A percentile compares a stretch with the other conserved stretches of the same genome.
phyloP scores from a whole-genome alignment of 371 early-diverging fungal genomes.

The Mortierella sp. region DNA sequence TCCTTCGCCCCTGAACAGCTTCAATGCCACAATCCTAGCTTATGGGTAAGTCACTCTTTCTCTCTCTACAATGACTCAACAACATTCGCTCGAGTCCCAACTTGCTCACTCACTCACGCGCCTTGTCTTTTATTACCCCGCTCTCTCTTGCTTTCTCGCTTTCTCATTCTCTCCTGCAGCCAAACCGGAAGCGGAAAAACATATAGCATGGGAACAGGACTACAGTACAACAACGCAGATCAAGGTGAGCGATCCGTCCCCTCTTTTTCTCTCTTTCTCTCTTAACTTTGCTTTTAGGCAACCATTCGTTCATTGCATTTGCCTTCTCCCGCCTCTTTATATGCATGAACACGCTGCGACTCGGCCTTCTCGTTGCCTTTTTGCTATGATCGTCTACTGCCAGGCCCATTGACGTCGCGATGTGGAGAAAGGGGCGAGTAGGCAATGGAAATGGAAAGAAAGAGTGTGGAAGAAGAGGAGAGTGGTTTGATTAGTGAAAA shows the following conservation, averaged over 20 bases:
- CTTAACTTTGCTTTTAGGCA: neutral
- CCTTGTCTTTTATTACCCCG: too few relatives aligned
- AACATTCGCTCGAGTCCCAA: neutral
- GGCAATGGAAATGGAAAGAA: too few relatives aligned
- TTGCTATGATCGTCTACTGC: too few relatives aligned
- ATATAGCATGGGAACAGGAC: conserved; percentile 90
- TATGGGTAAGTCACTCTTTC: conserved; percentile 84
- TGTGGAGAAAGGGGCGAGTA: too few relatives aligned
- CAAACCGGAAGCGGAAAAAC: conserved; percentile 88
- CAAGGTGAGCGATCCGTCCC: conserved; percentile 18
- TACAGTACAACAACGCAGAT: conserved; percentile 52
- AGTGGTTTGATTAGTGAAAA: too few relatives aligned
- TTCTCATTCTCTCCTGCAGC: conserved; percentile 18
- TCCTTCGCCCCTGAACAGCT: conserved; percentile 51
- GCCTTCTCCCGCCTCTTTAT: too few relatives aligned
- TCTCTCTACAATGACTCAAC: neutral
- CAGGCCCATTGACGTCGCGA: too few relatives aligned
- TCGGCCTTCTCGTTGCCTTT: conserved; percentile 2
- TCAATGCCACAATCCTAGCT: conserved; percentile 94
- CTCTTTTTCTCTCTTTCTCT: neutral
- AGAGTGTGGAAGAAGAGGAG: too few relatives aligned
- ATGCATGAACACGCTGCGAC: neutral
- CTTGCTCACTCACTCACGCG: neutral
- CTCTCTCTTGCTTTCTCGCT: neutral
- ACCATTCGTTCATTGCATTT: too few relatives aligned